phyloP scores from a whole-genome alignment of 805 yeast genomes.

The Wickerhamiella allomyrinae region DNA sequence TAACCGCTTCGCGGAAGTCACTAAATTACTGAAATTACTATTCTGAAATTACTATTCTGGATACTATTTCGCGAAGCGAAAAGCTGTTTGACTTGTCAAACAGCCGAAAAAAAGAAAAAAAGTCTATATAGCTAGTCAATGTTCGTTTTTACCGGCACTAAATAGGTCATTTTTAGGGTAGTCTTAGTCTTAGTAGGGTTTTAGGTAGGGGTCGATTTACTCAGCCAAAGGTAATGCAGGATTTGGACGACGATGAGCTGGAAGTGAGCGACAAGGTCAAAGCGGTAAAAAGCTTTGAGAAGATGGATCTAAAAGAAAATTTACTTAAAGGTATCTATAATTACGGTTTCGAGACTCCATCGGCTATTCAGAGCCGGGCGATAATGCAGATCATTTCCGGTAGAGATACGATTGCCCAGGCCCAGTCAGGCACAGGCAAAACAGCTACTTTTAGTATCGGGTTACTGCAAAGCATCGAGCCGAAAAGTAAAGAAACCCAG shows the following conservation, averaged over 20 bases:
- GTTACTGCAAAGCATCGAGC: slow-evolving; percentile 74
- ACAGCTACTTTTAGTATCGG: slow-evolving; percentile 97
- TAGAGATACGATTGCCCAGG: slow-evolving; percentile 78
- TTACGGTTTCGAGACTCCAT: slow-evolving; percentile 70
- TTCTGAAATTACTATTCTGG: slow-evolving; percentile 3
- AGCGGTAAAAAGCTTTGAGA: slow-evolving; percentile 20
- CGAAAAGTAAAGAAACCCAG: slow-evolving; percentile 60
- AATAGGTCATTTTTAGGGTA: slow-evolving; percentile 12
- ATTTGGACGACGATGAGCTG: slow-evolving; percentile 34
- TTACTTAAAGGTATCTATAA: slow-evolving; percentile 51
- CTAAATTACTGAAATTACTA: neutral
- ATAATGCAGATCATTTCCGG: slow-evolving; percentile 66
- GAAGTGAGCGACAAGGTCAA: slow-evolving; percentile 45
- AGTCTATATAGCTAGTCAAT: neutral
- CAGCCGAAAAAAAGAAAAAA: too few species aligned
- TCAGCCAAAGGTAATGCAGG: slow-evolving; percentile 11
- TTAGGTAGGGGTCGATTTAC: too few species aligned
- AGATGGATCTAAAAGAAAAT: slow-evolving; percentile 23
- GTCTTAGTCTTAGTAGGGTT: too few species aligned
- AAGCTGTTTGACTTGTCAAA: too few species aligned
- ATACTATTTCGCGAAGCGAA: too few species aligned
- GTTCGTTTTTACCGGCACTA: slow-evolving; percentile 34
- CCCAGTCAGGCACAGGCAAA: slow-evolving; percentile 98
- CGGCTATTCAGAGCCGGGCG: slow-evolving; percentile 72
- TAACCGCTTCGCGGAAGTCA: too few species aligned